Base-by-base conservation (phyloP, 495 filamentous ascomycete genomes). In the Zalerion maritima region DNA sequence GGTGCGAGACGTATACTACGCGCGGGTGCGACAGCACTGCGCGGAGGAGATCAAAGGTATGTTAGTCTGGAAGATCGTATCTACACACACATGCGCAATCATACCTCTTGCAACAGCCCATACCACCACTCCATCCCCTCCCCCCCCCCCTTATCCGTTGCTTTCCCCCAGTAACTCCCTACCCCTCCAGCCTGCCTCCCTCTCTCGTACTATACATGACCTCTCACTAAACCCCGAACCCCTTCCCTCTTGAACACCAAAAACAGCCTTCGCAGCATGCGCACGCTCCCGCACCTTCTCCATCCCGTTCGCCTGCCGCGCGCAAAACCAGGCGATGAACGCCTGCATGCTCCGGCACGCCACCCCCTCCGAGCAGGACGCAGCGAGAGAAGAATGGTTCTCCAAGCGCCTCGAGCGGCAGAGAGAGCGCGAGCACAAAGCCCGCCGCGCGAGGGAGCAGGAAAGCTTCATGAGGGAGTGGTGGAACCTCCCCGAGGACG, bases 361-460 rank as follows among this genome's bases (percentile, higher is more conserved):
- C 11, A 89, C 78, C 22, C 78, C 68, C 29, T 75, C 71, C 31
- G 79, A 93, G 54, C 71, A 84, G 47, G 89, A 97, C 56, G 71
- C 69, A 11, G 89, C 89, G 38, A 64, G 89, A 17, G 82, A 91
- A 49, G 82, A 96, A 45, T 97, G 89, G 91, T 94, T 96, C 47
- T 67, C 71, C 25, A 64, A 60, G 25, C 65, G 71, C 37, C 62
- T 76, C 39, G 68, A 81, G 55, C 64, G 84, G 42, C 61, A 67
- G 29, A 54, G 56, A 21, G 65, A 71, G 57, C 50, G 65, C 27
- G 73, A 79, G 50, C 58, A 63, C 30, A 75, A 78, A 28, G 61
- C 69, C 31, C 55, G 47, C 32, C 52, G 58, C 28, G 60, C 58
- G 43, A 50, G 62, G 27, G 62, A 66, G 43, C 67, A 70, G 50